Evolutionary conservation across 2,329 filamentous ascomycete genomes (phyloP).

Genomic region (Grosmannia clavigera): DNA sequence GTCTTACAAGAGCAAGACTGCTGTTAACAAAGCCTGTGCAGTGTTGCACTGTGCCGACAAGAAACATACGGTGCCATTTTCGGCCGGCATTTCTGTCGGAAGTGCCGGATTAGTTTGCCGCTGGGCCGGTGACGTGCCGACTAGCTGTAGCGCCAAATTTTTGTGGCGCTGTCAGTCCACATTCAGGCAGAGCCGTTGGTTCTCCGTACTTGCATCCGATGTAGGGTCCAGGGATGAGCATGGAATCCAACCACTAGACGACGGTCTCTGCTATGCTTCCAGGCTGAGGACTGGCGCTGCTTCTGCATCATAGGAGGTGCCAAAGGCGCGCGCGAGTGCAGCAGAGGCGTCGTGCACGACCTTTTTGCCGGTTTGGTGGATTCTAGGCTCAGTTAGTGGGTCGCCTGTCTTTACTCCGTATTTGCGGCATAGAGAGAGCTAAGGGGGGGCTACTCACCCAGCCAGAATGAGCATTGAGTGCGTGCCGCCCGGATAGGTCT

Average conservation of each 20-base stretch:
- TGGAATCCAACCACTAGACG: no score
- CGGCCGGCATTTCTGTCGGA: not conserved
- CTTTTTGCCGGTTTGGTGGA: constrained; percentile 3
- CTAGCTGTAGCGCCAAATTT: not conserved
- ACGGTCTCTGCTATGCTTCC: not conserved
- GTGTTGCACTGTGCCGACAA: no score
- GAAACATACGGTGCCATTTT: not conserved
- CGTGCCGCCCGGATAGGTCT: constrained; percentile 13
- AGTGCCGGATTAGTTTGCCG: not conserved
- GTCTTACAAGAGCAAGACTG: no score
- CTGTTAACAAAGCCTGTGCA: no score
- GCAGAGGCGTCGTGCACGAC: constrained; percentile 7
- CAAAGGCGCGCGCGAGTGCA: constrained; percentile 1
- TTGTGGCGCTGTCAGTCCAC: not conserved
- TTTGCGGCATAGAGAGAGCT: no score
- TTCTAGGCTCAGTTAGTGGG: not conserved
- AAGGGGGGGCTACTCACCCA: not conserved
- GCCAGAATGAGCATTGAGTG: constrained; percentile 8
- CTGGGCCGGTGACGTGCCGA: not conserved
- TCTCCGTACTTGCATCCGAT: not conserved
- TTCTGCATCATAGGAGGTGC: not conserved
- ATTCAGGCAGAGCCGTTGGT: no score
- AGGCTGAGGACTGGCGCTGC: constrained; percentile 1
- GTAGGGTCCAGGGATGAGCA: not conserved
- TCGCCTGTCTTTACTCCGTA: not conserved